These are phyloP conservation scores for Clarireedia hainanense DNA, from an alignment of 2,329 filamentous ascomycete species.

Conservation along the genomic window DNA sequence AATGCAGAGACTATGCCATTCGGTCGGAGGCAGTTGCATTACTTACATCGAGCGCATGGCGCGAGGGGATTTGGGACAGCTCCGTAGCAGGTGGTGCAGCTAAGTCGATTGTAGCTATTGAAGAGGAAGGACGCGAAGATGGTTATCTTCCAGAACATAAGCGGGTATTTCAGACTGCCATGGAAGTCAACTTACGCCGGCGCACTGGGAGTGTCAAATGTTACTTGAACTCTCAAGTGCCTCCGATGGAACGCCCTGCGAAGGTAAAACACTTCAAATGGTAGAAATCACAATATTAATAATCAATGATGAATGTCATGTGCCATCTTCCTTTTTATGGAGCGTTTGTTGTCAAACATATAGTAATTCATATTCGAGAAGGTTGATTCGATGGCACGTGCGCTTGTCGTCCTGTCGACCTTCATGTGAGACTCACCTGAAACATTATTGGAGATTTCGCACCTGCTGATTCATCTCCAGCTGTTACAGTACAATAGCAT, in stretches of 20 bases:
- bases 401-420: no score
- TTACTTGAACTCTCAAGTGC: neutral
- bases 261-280: neutral
- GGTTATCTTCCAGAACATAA: neutral
- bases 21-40: neutral
- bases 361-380: no score
- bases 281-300: neutral
- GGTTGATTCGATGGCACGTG: no score
- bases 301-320: neutral
- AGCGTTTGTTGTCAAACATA: no score
- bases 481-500: no score
- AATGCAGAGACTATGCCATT: neutral
- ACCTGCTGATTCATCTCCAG: no score
- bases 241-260: neutral
- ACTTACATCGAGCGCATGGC: neutral
- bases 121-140: slow-evolving; percentile 1
- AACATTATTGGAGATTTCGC: no score
- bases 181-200: neutral
- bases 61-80: neutral
- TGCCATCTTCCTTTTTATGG: no score
- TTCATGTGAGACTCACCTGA: no score
- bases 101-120: neutral
- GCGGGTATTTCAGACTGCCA: neutral
- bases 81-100: neutral
- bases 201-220: neutral